Conservation (phyloP, 352 stramenopile genomes). For the Pythium chondricola region DNA sequence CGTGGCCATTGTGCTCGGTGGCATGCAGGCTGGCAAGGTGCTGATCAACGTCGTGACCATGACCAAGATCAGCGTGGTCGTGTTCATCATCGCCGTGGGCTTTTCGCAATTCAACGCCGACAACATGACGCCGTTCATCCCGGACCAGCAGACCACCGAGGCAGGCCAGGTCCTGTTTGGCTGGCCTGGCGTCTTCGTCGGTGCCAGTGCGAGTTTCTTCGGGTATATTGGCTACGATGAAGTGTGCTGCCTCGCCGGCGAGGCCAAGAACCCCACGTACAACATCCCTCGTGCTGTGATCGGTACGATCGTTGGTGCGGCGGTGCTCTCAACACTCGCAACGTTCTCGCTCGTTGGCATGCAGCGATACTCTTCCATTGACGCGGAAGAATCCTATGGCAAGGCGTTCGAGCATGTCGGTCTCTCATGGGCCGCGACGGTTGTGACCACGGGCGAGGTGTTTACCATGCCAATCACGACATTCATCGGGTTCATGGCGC, state of each 20-base stretch:
- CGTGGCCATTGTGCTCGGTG: slow-evolving; percentile 65
- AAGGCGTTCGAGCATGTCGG: slow-evolving; percentile 67
- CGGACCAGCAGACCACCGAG: slow-evolving; percentile 21
- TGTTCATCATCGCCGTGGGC: slow-evolving; percentile 90
- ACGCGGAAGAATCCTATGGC: slow-evolving; percentile 56
- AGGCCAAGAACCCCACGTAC: slow-evolving; percentile 77
- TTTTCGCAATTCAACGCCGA: slow-evolving; percentile 71
- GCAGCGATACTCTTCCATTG: slow-evolving; percentile 84
- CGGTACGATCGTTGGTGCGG: slow-evolving; percentile 81
- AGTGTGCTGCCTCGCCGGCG: slow-evolving; percentile 90
- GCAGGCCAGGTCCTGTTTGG: slow-evolving; percentile 48
- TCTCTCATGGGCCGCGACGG: slow-evolving; percentile 61
- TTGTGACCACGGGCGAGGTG: slow-evolving; percentile 90
- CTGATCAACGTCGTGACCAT: slow-evolving; percentile 89
- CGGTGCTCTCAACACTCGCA: slow-evolving; percentile 76
- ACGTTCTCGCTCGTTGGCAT: slow-evolving; percentile 92
- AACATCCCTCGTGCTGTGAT: slow-evolving; percentile 90
- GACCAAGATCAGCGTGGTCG: slow-evolving; percentile 86
- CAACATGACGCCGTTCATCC: slow-evolving; percentile 87
- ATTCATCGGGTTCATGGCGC: slow-evolving; percentile 92
- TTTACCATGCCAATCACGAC: slow-evolving; percentile 94
- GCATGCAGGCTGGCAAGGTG: slow-evolving; percentile 84
- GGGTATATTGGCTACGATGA: slow-evolving; percentile 97
- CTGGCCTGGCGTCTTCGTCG: slow-evolving; percentile 78
- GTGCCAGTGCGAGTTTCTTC: slow-evolving; percentile 92